These are phyloP conservation scores for Cryptococcus amylolentus DNA, from an alignment of 1,284 basidiomycete genomes.

Conservation along the genomic window DNA sequence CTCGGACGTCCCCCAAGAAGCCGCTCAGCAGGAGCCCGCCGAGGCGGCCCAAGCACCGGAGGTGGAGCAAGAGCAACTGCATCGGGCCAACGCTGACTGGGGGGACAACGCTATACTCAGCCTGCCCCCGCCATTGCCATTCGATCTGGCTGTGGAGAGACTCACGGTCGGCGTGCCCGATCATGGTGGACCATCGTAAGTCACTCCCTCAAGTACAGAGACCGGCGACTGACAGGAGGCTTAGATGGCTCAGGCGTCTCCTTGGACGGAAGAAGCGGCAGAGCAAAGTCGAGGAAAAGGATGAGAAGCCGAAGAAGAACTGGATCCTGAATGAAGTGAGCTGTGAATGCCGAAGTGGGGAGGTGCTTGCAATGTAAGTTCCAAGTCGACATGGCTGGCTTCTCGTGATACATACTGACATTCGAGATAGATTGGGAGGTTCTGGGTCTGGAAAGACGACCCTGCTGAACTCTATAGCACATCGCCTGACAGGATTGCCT, in stretches of 20 bases:
- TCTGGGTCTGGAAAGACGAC: slow-evolving; percentile 51
- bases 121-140: slow-evolving; percentile 47
- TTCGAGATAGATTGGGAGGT: slow-evolving; percentile 36
- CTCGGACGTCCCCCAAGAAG: background rate
- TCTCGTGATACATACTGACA: background rate
- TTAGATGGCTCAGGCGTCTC: slow-evolving; percentile 14
- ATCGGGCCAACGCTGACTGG: background rate
- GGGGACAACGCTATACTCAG: slow-evolving; percentile 30
- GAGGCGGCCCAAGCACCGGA: background rate
- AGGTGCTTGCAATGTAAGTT: slow-evolving; percentile 50
- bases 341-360: slow-evolving; percentile 43
- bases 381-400: background rate
- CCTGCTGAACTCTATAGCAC: slow-evolving; percentile 49
- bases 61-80: background rate
- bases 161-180: slow-evolving; percentile 47
- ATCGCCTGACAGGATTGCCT: slow-evolving; percentile 44
- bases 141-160: slow-evolving; percentile 39
- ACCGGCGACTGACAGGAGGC: background rate
- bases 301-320: slow-evolving; percentile 20
- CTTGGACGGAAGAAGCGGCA: background rate
- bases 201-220: background rate
- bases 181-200: slow-evolving; percentile 15
- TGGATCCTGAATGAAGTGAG: slow-evolving; percentile 46
- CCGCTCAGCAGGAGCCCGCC: background rate
- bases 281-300: slow-evolving; percentile 8